Conservation (phyloP, 2,329 filamentous ascomycete genomes). For the Zymoseptoria crescenta region DNA sequence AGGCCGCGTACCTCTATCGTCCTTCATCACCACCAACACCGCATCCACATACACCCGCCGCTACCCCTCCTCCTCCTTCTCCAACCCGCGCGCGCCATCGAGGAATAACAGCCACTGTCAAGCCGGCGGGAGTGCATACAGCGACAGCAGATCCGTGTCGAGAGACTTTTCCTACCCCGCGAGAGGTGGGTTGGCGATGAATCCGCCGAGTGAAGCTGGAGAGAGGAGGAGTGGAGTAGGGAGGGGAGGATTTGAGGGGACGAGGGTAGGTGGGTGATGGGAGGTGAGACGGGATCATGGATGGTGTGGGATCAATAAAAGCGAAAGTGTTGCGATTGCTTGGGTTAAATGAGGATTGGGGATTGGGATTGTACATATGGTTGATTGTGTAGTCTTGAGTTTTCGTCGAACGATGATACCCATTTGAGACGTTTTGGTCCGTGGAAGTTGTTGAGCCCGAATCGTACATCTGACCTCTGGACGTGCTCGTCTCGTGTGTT, state of each 20-base stretch:
- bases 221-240: neutral
- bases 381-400: neutral
- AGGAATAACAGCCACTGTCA: neutral
- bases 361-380: neutral
- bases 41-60: neutral
- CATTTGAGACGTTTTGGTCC: neutral
- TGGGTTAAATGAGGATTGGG: no score
- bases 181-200: constrained; percentile 8
- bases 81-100: neutral
- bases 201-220: constrained; percentile 15
- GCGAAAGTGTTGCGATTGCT: neutral
- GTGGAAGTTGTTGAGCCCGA: no score
- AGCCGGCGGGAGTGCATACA: constrained; percentile 1
- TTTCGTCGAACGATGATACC: neutral
- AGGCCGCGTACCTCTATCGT: constrained; percentile 10
- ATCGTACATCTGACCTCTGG: no score
- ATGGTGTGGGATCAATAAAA: neutral
- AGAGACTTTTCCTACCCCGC: constrained; percentile 9
- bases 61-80: neutral
- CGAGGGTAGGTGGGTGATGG: no score
- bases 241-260: neutral
- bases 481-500: no score
- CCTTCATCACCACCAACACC: neutral
- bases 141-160: constrained; percentile 7
- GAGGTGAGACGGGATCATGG: neutral